These are phyloP conservation scores for Besnoitia besnoiti DNA, from an alignment of 169 alveolate species.

Conservation along the genomic window DNA sequence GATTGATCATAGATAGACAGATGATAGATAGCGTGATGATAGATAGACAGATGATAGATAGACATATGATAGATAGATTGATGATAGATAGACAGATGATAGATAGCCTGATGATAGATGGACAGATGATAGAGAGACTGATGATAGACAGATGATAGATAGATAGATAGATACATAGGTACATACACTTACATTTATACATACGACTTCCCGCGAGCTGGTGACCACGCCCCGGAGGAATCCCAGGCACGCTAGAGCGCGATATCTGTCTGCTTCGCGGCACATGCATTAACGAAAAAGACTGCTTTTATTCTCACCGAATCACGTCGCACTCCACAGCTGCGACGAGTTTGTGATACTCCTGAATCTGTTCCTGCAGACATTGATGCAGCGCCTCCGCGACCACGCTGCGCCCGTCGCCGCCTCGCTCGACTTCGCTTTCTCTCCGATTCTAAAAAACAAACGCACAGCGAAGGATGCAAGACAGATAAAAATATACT, in stretches of 20 bases:
- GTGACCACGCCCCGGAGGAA: no score
- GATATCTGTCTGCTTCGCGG: no score
- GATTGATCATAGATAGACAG: no score
- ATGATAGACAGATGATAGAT: no score
- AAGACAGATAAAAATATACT: not conserved
- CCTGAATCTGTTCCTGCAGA: slow-evolving; percentile 30
- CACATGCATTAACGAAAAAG: not conserved
- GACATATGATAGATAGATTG: no score
- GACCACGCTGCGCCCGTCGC: not conserved
- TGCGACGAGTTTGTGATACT: slow-evolving; percentile 2
- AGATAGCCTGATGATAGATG: no score
- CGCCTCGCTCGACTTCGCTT: not conserved
- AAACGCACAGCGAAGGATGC: not conserved
- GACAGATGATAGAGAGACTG: no score
- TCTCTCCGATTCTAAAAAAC: not conserved
- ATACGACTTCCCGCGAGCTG: not conserved
- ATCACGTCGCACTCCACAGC: slow-evolving; percentile 33
- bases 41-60: not conserved
- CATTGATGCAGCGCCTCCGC: slow-evolving; percentile 8
- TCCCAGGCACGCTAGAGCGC: no score
- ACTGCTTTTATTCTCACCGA: slow-evolving; percentile 10
- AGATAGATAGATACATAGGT: not conserved
- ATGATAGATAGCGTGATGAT: no score
- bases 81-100: no score
- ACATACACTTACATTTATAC: not conserved